Evolutionary conservation across 306 rosid species (phyloP).

Genomic region (Crotalaria pallida): DNA sequence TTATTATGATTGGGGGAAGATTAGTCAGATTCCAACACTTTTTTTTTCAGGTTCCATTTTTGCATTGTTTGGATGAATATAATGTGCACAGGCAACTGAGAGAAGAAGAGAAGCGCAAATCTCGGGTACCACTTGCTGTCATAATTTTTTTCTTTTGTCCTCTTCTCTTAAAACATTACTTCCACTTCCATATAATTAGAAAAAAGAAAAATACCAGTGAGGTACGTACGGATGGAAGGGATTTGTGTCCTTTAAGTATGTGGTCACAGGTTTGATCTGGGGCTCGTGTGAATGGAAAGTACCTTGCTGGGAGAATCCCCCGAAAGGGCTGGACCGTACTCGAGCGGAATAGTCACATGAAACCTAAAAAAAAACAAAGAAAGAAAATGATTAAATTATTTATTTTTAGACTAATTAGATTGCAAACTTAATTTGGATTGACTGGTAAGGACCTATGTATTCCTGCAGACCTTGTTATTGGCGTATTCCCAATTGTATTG

Average conservation of each 20-base stretch:
- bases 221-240: no score
- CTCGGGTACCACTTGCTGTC: constrained; percentile 52
- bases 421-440: constrained; percentile 2
- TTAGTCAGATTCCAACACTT: constrained; percentile 9
- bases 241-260: no score
- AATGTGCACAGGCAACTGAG: constrained; percentile 43
- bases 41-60: constrained; percentile 52
- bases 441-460: background rate
- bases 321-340: no score
- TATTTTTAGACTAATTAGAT: background rate
- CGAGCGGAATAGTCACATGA: no score
- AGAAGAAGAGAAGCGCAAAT: constrained; percentile 83
- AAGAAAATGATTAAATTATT: background rate
- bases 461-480: constrained; percentile 8
- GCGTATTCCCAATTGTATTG: background rate
- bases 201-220: no score
- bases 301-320: no score
- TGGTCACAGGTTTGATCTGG: no score
- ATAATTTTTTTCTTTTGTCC: background rate
- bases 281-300: no score
- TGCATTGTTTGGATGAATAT: constrained; percentile 60
- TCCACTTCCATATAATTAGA: background rate
- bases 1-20: background rate
- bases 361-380: no score
- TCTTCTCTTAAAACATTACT: background rate